phyloP scores from a whole-genome alignment of 306 rosid species.

The Cucurbita moschata region DNA sequence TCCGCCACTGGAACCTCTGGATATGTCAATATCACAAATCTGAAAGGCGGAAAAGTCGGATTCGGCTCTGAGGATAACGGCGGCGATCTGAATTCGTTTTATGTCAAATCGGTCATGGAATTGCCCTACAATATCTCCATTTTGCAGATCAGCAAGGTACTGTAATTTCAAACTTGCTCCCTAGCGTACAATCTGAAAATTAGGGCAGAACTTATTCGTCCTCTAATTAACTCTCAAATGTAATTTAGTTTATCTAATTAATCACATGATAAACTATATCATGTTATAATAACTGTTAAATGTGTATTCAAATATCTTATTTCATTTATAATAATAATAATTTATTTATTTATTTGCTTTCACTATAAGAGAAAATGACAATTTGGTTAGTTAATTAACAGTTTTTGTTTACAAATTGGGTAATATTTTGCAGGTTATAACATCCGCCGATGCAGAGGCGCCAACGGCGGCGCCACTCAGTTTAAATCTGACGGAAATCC shows the following conservation, averaged over 20 bases:
- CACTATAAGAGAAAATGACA: background rate
- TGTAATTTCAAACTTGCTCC: background rate
- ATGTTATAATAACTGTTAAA: no score
- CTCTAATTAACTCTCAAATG: no score
- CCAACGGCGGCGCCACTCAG: slow-evolving; percentile 56
- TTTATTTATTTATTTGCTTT: background rate
- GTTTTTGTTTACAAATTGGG: background rate
- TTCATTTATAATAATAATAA: background rate
- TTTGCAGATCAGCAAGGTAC: slow-evolving; percentile 56
- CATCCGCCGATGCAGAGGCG: slow-evolving; percentile 88
- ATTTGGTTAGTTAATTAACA: background rate
- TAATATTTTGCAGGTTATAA: slow-evolving; percentile 21
- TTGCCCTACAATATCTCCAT: slow-evolving; percentile 59
- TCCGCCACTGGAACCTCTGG: slow-evolving; percentile 69
- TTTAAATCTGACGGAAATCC: slow-evolving; percentile 40
- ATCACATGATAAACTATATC: no score
- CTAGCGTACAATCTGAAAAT: background rate
- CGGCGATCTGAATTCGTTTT: slow-evolving; percentile 42
- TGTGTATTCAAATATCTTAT: no score
- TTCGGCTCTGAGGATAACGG: slow-evolving; percentile 51
- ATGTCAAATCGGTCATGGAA: slow-evolving; percentile 56
- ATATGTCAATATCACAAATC: slow-evolving; percentile 68
- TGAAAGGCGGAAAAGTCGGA: slow-evolving; percentile 69
- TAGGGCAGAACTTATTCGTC: background rate
- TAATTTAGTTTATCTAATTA: no score